Evolutionary conservation across 805 yeast species (phyloP), one percentile per base, ranked within the genome.

Genomic region (Candida suzukii): DNA sequence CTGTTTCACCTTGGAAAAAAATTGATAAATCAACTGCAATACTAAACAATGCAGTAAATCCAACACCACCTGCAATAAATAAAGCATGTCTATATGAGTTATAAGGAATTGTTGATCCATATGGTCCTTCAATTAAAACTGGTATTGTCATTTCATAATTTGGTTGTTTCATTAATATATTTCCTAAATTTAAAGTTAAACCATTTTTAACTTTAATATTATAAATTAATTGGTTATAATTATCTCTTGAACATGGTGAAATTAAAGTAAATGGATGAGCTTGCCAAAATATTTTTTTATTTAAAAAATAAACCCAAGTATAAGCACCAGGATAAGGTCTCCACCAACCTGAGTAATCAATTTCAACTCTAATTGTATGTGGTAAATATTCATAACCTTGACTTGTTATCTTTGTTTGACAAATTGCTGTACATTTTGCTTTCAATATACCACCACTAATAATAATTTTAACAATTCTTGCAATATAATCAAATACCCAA

Each of bases 401-500:
- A 9, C 39, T 30, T 4, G 39, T 38, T 12, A 32, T 41, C 5
- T 40, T 41, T 11, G 46, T 43, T 41, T 54, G 55, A 40, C 46
- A 52, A 3, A 60, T 39, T 11, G 59, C 54, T 21, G 52, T 58
- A 52, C 73, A 74, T 36, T 65, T 64, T 14, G 81, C 83, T 13
- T 64, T 55, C 20, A 78, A 73, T 20, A 71, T 56, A 22, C 73
- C 76, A 7, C 95, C 95, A 46, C 82, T 80, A 26, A 63, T 53
- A 13, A 71, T 40, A 2, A 86, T 58, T 41, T 87, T 70, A 1
- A 70, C 61, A 11, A 80, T 44, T 47, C 95, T 70, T 13, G 74
- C 52, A 0, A 76, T 45, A 41, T 90, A 66, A 54, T 88, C 95
- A 48, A 77, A 68, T 2, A 66, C 70, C 95, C 95, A 88, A 9